Evolutionary conservation across 2,329 filamentous ascomycete genomes (phyloP), one percentile per base, ranked within the genome.

Genomic region (Colletotrichum tanaceti): DNA sequence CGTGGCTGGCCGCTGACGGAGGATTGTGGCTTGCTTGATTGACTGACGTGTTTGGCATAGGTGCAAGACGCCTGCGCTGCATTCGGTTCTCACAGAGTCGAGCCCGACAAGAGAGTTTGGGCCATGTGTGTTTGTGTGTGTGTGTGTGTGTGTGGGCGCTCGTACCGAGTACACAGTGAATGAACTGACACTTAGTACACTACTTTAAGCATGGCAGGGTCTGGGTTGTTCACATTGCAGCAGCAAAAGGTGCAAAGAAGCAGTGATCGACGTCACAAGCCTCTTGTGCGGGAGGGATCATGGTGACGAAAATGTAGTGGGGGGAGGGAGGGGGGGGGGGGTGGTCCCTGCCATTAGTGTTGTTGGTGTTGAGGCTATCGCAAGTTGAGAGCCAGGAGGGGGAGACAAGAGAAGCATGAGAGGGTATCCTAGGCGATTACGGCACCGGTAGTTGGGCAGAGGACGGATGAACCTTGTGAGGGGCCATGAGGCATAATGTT

Each of bases 241-340:
- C 49, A 55, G 54, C 47, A 32, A 60, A 50, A 39, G 39, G 47
- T 14, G 46, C 22, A 41, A 65, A 55, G 49, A 50, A 59, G 65
- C 43, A 65, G 60, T 55, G 65, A 68, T 68, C 65, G 61, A 54
- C 65, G 41, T 50, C 32, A 35, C 32, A 38, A 41, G 53, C 53
- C 53, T 60, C 44, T 13, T 16, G 14, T 16, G 20, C 58, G 58
- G 58, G 44, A 60, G 58, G 32, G 35, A 24, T 60, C 50, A 18
- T 20, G 20, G 46, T 20, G 38, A 59, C 35, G 13, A 20, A 46
- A 43, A 58, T 16, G 22, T 18, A 28, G 41, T 32, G 24, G 52
- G 11, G 22, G 24, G 35, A 5, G 22, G 20, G 18, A 24, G n/a
- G n/a, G n/a, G n/a, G n/a, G n/a, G n/a, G n/a, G n/a, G n/a, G n/a